Base-by-base conservation (phyloP, 371 early-diverging fungal species). In the Actinomucor elegans region DNA sequence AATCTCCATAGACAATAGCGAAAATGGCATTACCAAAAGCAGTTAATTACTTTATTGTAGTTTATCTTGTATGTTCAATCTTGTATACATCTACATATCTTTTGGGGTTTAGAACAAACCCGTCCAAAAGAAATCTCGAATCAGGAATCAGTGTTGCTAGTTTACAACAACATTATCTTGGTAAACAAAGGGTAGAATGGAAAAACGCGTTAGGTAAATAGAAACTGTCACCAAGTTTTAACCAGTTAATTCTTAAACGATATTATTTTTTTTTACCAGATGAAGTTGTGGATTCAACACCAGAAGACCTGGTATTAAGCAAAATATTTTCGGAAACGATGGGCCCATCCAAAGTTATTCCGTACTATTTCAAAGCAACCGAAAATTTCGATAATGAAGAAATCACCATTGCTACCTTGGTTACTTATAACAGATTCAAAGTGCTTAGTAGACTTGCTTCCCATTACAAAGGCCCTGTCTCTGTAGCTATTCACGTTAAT, bases 241-340 rank as follows among this genome's bases (percentile, higher is more conserved):
- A n/a, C n/a, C n/a, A n/a, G n/a, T n/a, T n/a, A n/a, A n/a, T n/a
- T n/a, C n/a, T n/a, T n/a, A n/a, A n/a, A 32, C 24, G 32, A 26
- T 37, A 17, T 26, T n/a, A 34, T 37, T 24, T 17, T 23, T 23
- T 14, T 38, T 31, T 23, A 29, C n/a, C 29, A 45, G 51, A 28
- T 26, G 37, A 57, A 26, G 35, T 48, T 10, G 35, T 50, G 7
- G 55, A 48, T 26, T 38, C 64, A 12, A 69, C 69, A 45, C 51
- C 75, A 3, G 83, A 83, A 45, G 71, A 76, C 17, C 77, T 80
- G 40, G 62, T 83, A 35, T 59, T 84, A 58, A 75, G 77, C 34
- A 86, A 86, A 54, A 69, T 83, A 3, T 87, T 81, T 57, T 72
- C 81, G 17, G 82, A 82, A 42, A 73, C 85, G 1, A 79, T 87